These are phyloP conservation scores for Tremella fuciformis DNA, from an alignment of 768 basidiomycete genomes.

Conservation along the genomic window DNA sequence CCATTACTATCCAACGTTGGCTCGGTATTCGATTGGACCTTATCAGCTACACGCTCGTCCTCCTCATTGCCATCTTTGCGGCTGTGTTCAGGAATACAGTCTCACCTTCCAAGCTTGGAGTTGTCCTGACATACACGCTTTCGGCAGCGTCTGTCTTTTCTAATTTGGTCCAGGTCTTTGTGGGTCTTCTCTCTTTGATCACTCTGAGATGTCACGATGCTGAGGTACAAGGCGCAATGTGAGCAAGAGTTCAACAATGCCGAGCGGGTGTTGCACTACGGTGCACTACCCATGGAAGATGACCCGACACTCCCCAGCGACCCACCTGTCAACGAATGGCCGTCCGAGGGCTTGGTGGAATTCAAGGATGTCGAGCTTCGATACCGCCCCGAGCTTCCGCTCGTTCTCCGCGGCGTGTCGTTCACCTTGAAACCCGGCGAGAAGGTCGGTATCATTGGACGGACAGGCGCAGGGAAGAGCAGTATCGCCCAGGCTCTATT, in stretches of 20 bases:
- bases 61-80: slow-evolving; percentile 65
- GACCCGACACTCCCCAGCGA: slow-evolving; percentile 57
- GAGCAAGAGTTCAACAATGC: slow-evolving; percentile 59
- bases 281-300: slow-evolving; percentile 69
- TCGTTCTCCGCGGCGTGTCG: slow-evolving; percentile 72
- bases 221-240: slow-evolving; percentile 2
- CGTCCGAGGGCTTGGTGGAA: slow-evolving; percentile 66
- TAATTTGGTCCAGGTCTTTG: slow-evolving; percentile 25
- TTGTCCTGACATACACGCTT: slow-evolving; percentile 58
- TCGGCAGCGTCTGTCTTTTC: slow-evolving; percentile 26
- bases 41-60: slow-evolving; percentile 63
- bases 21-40: slow-evolving; percentile 64
- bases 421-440: slow-evolving; percentile 69
- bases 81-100: slow-evolving; percentile 61
- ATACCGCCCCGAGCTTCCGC: slow-evolving; percentile 76
- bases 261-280: slow-evolving; percentile 75
- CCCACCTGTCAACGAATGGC: slow-evolving; percentile 63
- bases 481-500: slow-evolving; percentile 57
- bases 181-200: not conserved
- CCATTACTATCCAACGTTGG: slow-evolving; percentile 54
- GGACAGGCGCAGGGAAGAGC: slow-evolving; percentile 64
- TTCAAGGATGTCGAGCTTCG: slow-evolving; percentile 62
- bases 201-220: no score
- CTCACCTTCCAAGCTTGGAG: slow-evolving; percentile 63
- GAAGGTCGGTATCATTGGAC: slow-evolving; percentile 72